Evolutionary conservation across 2,329 filamentous ascomycete species (phyloP).

Genomic region (Alternaria viburni): DNA sequence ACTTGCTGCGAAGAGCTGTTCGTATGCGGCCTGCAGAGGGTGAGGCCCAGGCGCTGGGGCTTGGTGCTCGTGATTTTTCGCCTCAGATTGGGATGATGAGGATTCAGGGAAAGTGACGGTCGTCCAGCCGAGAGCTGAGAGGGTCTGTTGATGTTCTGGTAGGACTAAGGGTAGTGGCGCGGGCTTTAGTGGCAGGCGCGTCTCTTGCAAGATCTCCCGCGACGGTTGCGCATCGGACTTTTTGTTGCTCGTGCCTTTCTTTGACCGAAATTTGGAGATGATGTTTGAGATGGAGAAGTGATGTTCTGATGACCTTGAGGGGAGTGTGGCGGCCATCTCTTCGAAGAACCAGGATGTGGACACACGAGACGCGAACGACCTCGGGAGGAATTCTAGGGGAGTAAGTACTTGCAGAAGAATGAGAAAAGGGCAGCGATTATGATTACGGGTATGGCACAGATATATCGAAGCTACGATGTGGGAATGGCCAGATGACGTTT

Average conservation of each 20-base stretch:
- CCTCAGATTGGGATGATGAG: neutral
- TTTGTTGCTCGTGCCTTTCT: slow-evolving; percentile 9
- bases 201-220: slow-evolving; percentile 10
- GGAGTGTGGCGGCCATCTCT: slow-evolving; percentile 27
- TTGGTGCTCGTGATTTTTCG: neutral
- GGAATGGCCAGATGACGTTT: slow-evolving; percentile 6
- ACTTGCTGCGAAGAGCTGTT: slow-evolving; percentile 37
- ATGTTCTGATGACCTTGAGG: slow-evolving; percentile 17
- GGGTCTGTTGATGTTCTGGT: slow-evolving; percentile 38
- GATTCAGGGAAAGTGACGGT: slow-evolving; percentile 40
- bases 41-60: slow-evolving; percentile 18
- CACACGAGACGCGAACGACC: neutral
- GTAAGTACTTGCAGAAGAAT: neutral
- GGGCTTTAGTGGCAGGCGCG: slow-evolving; percentile 27
- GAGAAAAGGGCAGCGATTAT: neutral
- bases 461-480: neutral
- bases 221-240: neutral
- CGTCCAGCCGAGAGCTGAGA: slow-evolving; percentile 45
- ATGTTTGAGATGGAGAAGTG: slow-evolving; percentile 39
- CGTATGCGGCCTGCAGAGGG: slow-evolving; percentile 39
- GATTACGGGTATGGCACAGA: neutral
- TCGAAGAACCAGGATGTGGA: neutral
- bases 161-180: slow-evolving; percentile 41
- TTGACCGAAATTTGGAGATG: slow-evolving; percentile 35
- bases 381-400: neutral